A percentile compares a stretch with the other conserved stretches of the same genome.
These are phyloP conservation scores for Rhizopus microsporus DNA, from an alignment of 371 early-diverging fungal species.

Conservation along the genomic window DNA sequence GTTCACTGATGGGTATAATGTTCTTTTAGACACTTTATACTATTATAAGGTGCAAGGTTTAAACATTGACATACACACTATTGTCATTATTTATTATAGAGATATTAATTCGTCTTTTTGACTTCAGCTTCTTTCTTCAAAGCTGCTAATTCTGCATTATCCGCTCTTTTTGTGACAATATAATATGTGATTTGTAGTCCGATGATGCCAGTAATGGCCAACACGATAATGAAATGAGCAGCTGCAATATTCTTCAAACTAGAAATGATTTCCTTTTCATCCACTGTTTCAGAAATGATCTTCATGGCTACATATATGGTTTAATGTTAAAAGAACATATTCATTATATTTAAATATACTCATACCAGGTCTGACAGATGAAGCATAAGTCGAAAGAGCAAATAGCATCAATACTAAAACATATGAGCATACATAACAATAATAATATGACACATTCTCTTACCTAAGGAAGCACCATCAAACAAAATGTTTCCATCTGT, in stretches of 20 bases:
- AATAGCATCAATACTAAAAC: conserved; percentile 43
- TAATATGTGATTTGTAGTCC: conserved; percentile 49
- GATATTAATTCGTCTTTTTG: conserved; percentile 20
- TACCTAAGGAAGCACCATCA: conserved; percentile 55
- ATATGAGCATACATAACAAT: not conserved
- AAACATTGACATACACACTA: too few relatives aligned
- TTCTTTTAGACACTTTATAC: too few relatives aligned
- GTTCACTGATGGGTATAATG: too few relatives aligned
- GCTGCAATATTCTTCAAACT: conserved; percentile 50
- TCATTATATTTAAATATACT: not conserved
- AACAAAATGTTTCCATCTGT: conserved; percentile 48
- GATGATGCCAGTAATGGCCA: conserved; percentile 53
- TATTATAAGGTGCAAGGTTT: too few relatives aligned
- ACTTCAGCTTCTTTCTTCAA: conserved; percentile 6
- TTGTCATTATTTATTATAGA: not conserved
- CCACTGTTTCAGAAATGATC: conserved; percentile 24
- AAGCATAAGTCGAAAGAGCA: conserved; percentile 46
- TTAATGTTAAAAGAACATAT: not conserved
- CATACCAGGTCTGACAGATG: conserved; percentile 50
- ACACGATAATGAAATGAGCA: conserved; percentile 49
- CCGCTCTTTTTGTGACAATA: conserved; percentile 39
- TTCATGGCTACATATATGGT: conserved; percentile 19
- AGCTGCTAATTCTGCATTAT: conserved; percentile 21
- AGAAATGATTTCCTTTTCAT: conserved; percentile 18
- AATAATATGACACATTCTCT: not conserved